Evolutionary conservation across 768 basidiomycete genomes (phyloP).

Genomic region (Neoboletus subvelutipes): DNA sequence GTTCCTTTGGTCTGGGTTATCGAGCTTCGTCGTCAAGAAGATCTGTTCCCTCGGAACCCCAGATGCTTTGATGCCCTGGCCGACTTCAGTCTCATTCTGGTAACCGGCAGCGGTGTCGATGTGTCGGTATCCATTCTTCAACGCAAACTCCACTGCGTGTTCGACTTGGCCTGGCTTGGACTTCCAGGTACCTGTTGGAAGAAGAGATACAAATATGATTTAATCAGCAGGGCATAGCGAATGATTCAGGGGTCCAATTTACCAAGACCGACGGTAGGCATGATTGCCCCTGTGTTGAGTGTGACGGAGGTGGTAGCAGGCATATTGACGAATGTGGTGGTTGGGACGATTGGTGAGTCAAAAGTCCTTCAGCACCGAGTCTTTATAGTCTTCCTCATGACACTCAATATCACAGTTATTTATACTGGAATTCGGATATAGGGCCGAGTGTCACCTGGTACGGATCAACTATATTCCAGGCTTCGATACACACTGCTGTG

Average conservation of each 20-base stretch:
- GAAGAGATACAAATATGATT: not conserved
- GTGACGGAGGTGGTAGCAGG: constrained; percentile 49
- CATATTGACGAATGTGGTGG: constrained; percentile 36
- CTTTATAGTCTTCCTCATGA: constrained; percentile 7
- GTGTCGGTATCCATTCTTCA: constrained; percentile 72
- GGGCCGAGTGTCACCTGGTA: not conserved
- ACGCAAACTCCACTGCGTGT: constrained; percentile 69
- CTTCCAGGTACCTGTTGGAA: constrained; percentile 72
- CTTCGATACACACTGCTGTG: not conserved
- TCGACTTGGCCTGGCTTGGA: constrained; percentile 68
- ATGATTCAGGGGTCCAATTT: constrained; percentile 8
- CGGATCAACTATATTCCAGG: constrained; percentile 2
- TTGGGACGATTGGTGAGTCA: not conserved
- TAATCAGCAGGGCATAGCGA: not conserved
- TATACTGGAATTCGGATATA: constrained; percentile 3
- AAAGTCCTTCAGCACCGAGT: not conserved
- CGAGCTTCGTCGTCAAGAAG: constrained; percentile 79
- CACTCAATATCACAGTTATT: not conserved
- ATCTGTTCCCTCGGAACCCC: constrained; percentile 71
- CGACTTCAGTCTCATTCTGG: constrained; percentile 79
- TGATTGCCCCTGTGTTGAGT: constrained; percentile 75
- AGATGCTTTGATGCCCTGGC: constrained; percentile 69
- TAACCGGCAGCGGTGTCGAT: constrained; percentile 73
- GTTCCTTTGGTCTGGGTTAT: constrained; percentile 59
- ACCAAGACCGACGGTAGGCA: constrained; percentile 76